Evolutionary conservation across 306 rosid species (phyloP).

Genomic region (Macrotyloma uniflorum): DNA sequence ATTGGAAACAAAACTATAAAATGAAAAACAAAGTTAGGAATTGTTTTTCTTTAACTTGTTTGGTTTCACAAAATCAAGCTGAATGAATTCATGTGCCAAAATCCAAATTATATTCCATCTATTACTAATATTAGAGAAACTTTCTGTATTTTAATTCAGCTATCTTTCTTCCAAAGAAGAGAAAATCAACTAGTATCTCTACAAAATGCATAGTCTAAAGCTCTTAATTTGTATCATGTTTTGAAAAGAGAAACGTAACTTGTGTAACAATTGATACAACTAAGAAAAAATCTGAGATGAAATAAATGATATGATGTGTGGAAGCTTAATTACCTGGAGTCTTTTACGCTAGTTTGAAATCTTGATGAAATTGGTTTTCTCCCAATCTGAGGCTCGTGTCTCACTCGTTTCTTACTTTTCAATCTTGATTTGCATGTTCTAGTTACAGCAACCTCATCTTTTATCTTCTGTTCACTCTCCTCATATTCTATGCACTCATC

Average conservation of each 20-base stretch:
- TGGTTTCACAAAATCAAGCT: neutral
- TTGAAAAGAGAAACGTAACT: neutral
- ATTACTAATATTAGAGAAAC: neutral
- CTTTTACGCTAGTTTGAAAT: constrained; percentile 47
- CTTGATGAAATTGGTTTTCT: constrained; percentile 32
- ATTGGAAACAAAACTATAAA: neutral
- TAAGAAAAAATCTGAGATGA: too few relatives aligned
- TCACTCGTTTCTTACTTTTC: constrained; percentile 28
- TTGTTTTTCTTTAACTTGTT: neutral
- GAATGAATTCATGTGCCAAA: neutral
- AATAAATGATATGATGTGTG: too few relatives aligned
- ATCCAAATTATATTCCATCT: neutral
- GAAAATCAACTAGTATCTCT: too few relatives aligned
- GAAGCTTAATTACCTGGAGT: constrained; percentile 47
- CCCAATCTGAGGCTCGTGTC: constrained; percentile 41
- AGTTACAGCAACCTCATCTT: constrained; percentile 19
- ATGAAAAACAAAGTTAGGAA: neutral
- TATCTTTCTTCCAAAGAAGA: neutral
- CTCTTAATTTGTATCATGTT: neutral
- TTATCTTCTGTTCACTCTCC: neutral
- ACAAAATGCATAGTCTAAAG: neutral
- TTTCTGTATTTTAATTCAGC: neutral
- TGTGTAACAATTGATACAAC: too few relatives aligned
- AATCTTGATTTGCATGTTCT: constrained; percentile 27
- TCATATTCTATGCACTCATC: constrained; percentile 34